Percentiles rank a stretch among this genome's conserved stretches.
These are phyloP conservation scores for Populus hybrid DNA, from an alignment of 441 rosid species.

Conservation along the genomic window DNA sequence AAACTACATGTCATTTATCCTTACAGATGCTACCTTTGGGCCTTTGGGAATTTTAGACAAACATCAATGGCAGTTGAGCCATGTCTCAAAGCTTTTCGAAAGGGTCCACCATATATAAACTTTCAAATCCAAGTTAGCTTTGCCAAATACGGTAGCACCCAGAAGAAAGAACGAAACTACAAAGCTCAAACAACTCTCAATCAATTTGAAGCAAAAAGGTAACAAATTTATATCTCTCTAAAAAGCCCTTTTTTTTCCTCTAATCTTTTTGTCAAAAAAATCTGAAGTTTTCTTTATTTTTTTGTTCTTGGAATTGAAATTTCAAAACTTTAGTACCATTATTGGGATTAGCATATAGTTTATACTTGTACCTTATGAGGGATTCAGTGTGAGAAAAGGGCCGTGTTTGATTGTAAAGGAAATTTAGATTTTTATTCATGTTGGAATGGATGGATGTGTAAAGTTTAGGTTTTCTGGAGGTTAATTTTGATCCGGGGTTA, in stretches of 20 bases:
- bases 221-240: background rate
- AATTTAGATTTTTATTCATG: background rate
- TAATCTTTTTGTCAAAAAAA: background rate
- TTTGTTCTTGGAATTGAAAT: background rate
- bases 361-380: background rate
- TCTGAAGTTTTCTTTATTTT: background rate
- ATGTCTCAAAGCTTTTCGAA: background rate
- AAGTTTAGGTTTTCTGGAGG: background rate
- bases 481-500: slow-evolving; percentile 28
- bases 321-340: background rate
- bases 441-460: background rate
- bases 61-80: background rate
- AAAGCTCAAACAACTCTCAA: background rate
- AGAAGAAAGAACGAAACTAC: background rate
- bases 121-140: background rate
- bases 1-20: background rate
- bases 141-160: background rate
- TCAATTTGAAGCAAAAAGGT: background rate
- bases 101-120: background rate
- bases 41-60: background rate
- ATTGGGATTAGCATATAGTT: background rate
- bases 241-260: background rate
- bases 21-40: background rate
- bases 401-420: slow-evolving; percentile 9
- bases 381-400: background rate